Conservation (phyloP, 371 early-diverging fungal genomes). For the Funneliformis caledonium region DNA sequence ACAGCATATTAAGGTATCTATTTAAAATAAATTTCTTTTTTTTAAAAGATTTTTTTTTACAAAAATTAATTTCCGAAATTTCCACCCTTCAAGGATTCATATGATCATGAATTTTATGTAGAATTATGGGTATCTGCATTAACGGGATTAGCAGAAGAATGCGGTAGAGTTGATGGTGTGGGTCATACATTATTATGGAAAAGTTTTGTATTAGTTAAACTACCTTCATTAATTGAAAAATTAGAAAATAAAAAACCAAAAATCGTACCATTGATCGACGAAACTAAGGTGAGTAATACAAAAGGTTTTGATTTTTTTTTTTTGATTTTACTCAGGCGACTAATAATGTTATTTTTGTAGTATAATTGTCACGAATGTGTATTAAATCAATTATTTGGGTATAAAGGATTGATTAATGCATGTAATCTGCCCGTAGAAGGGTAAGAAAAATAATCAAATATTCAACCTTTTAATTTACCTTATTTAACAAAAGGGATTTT, state of each 20-base stretch:
- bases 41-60: background rate
- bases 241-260: conserved; percentile 32
- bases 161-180: background rate
- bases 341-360: conserved; percentile 24
- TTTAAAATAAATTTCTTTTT: background rate
- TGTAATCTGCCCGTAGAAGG: conserved; percentile 24
- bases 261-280: background rate
- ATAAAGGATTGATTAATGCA: conserved; percentile 33
- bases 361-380: conserved; percentile 37
- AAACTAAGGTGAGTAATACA: background rate
- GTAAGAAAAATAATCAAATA: background rate
- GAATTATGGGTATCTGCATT: conserved; percentile 39
- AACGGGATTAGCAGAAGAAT: conserved; percentile 40
- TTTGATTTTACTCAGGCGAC: background rate
- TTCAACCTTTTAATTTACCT: too few relatives aligned
- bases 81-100: background rate
- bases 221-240: conserved; percentile 37
- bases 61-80: too few relatives aligned
- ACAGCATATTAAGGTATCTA: conserved; percentile 21
- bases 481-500: background rate
- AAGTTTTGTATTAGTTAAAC: conserved; percentile 40
- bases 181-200: conserved; percentile 36
- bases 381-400: conserved; percentile 36
- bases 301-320: background rate
- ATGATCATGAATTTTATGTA: conserved; percentile 38